A percentile compares a stretch with the other conserved stretches of the same genome.
Evolutionary conservation across 805 yeast genomes (phyloP).

Genomic region (Yamadazyma olivae): DNA sequence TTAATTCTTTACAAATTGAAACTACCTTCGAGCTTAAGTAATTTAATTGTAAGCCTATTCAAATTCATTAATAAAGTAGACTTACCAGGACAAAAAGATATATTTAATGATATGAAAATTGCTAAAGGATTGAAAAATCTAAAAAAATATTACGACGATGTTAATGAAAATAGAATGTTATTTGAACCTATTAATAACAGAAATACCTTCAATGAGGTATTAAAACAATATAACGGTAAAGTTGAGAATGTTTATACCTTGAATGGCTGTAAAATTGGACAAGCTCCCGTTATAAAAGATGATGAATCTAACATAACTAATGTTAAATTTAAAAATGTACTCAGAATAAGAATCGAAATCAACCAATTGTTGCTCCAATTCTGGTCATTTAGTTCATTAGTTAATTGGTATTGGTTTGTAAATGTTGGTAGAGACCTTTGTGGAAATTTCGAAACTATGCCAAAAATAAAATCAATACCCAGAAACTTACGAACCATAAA

Average conservation of each 20-base stretch:
- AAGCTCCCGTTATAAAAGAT: conserved; percentile 31
- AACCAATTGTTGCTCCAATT: conserved; percentile 36
- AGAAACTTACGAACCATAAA: conserved; percentile 2
- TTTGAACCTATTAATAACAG: conserved; percentile 33
- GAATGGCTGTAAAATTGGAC: conserved; percentile 28
- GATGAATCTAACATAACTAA: conserved; percentile 22
- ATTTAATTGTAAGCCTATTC: conserved; percentile 30
- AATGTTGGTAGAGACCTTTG: conserved; percentile 32
- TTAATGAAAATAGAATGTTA: conserved; percentile 30
- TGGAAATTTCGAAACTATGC: conserved; percentile 24
- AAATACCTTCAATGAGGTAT: conserved; percentile 13
- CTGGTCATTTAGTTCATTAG: conserved; percentile 40
- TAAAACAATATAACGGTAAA: conserved; percentile 18
- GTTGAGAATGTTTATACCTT: conserved; percentile 28
- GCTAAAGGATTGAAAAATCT: conserved; percentile 15
- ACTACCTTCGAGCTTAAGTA: conserved; percentile 17
- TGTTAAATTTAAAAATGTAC: conserved; percentile 29
- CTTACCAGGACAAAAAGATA: conserved; percentile 14
- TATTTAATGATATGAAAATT: conserved; percentile 15
- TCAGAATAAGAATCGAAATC: conserved; percentile 37
- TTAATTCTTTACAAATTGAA: conserved; percentile 28
- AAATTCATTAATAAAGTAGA: conserved; percentile 8
- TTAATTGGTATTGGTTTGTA: conserved; percentile 36
- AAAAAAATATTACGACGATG: conserved; percentile 16
- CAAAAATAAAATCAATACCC: conserved; percentile 14